These are phyloP conservation scores for Globisporangium recalcitrans DNA, from an alignment of 352 stramenopile genomes.

Conservation along the genomic window DNA sequence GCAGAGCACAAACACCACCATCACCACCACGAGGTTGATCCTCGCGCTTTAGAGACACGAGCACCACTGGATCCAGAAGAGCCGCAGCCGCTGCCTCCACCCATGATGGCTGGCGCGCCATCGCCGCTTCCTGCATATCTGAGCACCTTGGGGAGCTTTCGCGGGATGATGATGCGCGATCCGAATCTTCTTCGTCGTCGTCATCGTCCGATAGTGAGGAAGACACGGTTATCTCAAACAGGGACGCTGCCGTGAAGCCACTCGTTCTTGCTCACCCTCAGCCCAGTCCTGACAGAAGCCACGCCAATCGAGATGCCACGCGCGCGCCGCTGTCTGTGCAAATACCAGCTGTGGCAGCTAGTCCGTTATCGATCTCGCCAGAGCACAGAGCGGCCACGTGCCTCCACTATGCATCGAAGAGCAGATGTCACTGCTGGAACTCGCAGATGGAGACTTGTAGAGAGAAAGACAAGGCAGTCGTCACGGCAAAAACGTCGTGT, in stretches of 20 bases:
- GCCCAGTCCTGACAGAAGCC: not conserved
- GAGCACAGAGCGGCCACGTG: conserved; percentile 4
- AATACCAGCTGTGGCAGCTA: not conserved
- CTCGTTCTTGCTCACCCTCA: not conserved
- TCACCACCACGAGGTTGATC: conserved; percentile 2
- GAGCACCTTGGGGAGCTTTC: conserved; percentile 17
- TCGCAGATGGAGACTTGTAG: conserved; percentile 24
- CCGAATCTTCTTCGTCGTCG: conserved; percentile 27
- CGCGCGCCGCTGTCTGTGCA: not conserved
- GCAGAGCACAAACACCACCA: not conserved
- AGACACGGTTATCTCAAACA: not conserved
- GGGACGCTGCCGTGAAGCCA: not conserved
- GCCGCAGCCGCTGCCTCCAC: conserved; percentile 44
- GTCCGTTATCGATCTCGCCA: conserved; percentile 13
- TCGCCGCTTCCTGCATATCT: conserved; percentile 37
- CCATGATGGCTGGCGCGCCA: conserved; percentile 27
- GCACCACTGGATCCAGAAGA: conserved; percentile 25
- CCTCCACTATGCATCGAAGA: conserved; percentile 11
- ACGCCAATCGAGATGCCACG: not conserved
- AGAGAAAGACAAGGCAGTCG: no score
- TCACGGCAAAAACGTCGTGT: conserved; percentile 1
- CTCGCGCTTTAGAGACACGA: not conserved
- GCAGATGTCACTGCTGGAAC: conserved; percentile 50
- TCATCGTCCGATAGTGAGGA: conserved; percentile 25
- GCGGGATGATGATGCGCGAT: not conserved